These are phyloP conservation scores for Umbelopsis isabellina DNA, from an alignment of 192 early-diverging fungal species.

Conservation along the genomic window DNA sequence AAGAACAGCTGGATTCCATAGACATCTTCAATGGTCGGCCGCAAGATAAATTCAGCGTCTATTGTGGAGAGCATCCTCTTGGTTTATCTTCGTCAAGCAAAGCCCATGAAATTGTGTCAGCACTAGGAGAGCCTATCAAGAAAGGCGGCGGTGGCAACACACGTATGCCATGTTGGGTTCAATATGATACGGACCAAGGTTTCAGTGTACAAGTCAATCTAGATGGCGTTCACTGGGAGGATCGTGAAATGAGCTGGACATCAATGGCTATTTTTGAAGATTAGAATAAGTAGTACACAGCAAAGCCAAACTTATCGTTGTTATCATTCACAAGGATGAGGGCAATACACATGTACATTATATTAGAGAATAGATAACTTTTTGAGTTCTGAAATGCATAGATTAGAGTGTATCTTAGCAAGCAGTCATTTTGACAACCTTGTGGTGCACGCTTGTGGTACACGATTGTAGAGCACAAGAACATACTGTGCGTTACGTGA, in stretches of 20 bases:
- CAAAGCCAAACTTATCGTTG: neutral
- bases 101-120: slow-evolving; percentile 45
- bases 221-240: slow-evolving; percentile 53
- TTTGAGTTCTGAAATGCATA: no score
- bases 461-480: no score
- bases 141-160: slow-evolving; percentile 47
- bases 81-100: slow-evolving; percentile 24
- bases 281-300: neutral
- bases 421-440: no score
- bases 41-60: slow-evolving; percentile 38
- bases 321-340: no score
- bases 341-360: no score
- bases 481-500: no score
- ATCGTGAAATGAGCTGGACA: slow-evolving; percentile 47
- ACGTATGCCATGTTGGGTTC: slow-evolving; percentile 52
- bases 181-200: slow-evolving; percentile 34
- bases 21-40: slow-evolving; percentile 47
- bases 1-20: slow-evolving; percentile 40
- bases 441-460: no score
- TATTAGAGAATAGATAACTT: no score
- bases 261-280: slow-evolving; percentile 15
- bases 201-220: slow-evolving; percentile 45
- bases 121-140: slow-evolving; percentile 50
- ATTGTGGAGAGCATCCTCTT: slow-evolving; percentile 22
- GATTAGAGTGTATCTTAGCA: no score